Percentiles rank a stretch among this genome's conserved stretches.
These are phyloP conservation scores for Neonectria hederae DNA, from an alignment of 2,329 filamentous ascomycete species.

Conservation along the genomic window DNA sequence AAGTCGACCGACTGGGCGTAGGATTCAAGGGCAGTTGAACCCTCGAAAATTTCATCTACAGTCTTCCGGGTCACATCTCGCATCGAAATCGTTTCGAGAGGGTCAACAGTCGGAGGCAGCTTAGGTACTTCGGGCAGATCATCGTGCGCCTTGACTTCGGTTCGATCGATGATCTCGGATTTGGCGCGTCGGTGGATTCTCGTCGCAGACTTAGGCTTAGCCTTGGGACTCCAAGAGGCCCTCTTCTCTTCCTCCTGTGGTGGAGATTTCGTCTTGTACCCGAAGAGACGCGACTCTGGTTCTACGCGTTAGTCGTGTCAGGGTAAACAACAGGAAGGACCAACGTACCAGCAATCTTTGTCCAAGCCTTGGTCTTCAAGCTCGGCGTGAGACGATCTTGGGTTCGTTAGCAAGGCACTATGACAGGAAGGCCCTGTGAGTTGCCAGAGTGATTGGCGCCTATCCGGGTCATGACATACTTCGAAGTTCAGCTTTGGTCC, in stretches of 20 bases:
- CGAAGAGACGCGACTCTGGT: slow-evolving; percentile 16
- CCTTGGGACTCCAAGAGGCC: background rate
- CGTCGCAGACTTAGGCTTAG: background rate
- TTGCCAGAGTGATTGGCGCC: background rate
- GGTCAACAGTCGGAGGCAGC: too few relatives aligned
- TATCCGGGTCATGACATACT: background rate
- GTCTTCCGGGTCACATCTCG: slow-evolving; percentile 7
- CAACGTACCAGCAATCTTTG: slow-evolving; percentile 15
- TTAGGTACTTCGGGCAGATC: background rate
- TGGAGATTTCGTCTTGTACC: background rate
- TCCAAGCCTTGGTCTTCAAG: slow-evolving; percentile 12
- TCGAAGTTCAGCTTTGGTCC: slow-evolving; percentile 21
- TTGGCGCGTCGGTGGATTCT: slow-evolving; percentile 6
- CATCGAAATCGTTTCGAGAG: background rate
- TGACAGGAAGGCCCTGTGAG: background rate
- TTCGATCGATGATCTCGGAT: slow-evolving; percentile 8
- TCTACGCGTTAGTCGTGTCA: background rate
- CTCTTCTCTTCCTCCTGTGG: background rate
- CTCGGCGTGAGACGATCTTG: slow-evolving; percentile 7
- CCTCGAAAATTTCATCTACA: slow-evolving; percentile 5
- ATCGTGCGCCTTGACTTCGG: background rate
- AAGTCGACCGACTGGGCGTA: slow-evolving; percentile 10
- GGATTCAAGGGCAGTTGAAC: background rate
- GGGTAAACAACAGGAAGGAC: background rate
- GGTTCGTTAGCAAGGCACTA: background rate